Evolutionary conservation across 1,284 basidiomycete genomes (phyloP).

Genomic region (Cryptococcus sp.): DNA sequence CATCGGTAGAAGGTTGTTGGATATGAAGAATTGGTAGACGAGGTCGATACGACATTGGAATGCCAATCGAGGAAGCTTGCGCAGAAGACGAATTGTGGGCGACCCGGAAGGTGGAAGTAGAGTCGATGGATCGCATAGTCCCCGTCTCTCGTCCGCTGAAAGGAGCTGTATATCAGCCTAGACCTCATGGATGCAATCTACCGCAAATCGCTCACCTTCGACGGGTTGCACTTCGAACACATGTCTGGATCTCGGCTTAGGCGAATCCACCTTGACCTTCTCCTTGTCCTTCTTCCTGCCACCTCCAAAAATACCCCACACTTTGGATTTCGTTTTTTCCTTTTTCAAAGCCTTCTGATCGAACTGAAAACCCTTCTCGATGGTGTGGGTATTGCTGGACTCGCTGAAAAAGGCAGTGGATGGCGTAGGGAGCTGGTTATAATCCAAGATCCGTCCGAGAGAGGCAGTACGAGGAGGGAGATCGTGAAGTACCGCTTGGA

Average conservation of each 20-base stretch:
- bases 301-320: constrained; percentile 36
- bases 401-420: constrained; percentile 7
- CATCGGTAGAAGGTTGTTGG: constrained; percentile 9
- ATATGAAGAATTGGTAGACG: constrained; percentile 7
- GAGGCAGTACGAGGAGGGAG: constrained; percentile 16
- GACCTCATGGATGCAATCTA: not conserved
- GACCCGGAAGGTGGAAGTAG: not conserved
- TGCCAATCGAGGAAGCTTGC: not conserved
- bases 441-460: constrained; percentile 11
- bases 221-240: not conserved
- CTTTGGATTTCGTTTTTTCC: constrained; percentile 34
- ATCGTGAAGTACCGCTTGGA: not conserved
- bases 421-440: constrained; percentile 1
- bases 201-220: not conserved
- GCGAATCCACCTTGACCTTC: constrained; percentile 9
- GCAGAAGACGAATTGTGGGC: too few species aligned
- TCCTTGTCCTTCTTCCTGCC: constrained; percentile 27
- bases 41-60: not conserved
- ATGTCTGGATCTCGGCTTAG: not conserved
- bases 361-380: not conserved
- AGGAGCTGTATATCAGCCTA: constrained; percentile 1
- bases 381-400: too few species aligned
- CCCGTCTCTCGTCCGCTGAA: not conserved
- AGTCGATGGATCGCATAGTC: not conserved
- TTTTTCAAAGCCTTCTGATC: constrained; percentile 16